phyloP scores from a whole-genome alignment of 2,329 filamentous ascomycete species.

The Diaporthe aspalathi region DNA sequence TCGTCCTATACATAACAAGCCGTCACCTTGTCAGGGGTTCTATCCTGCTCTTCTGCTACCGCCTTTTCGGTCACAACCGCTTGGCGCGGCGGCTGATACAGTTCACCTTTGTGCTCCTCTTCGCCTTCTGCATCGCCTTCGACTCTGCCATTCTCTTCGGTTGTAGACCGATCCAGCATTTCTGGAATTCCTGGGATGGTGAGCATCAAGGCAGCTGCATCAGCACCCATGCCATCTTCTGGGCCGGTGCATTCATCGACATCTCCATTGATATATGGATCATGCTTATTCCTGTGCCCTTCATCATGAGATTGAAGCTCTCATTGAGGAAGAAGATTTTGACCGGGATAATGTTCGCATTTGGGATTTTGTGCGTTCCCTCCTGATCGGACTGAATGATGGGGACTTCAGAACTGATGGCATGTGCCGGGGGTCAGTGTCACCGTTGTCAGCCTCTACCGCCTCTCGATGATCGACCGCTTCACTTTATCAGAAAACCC shows the following conservation, averaged over 20 bases:
- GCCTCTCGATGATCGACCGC: slow-evolving; percentile 14
- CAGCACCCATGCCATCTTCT: slow-evolving; percentile 8
- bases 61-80: not conserved
- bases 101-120: not conserved
- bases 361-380: slow-evolving; percentile 18
- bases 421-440: not conserved
- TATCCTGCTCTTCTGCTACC: slow-evolving; percentile 12
- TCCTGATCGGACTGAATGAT: not conserved
- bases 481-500: slow-evolving; percentile 22
- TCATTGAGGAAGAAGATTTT: slow-evolving; percentile 14
- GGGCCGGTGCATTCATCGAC: slow-evolving; percentile 9
- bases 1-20: slow-evolving; percentile 10
- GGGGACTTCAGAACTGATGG: not conserved
- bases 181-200: slow-evolving; percentile 7
- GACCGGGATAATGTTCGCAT: slow-evolving; percentile 1
- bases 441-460: slow-evolving; percentile 23
- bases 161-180: slow-evolving; percentile 2
- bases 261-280: slow-evolving; percentile 22
- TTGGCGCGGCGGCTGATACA: not conserved
- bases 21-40: slow-evolving; percentile 2
- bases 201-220: not conserved
- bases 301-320: slow-evolving; percentile 12
- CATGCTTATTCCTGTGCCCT: slow-evolving; percentile 6
- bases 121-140: not conserved
- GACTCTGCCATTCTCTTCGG: not conserved